phyloP scores from a whole-genome alignment of 495 filamentous ascomycete genomes.

The Hypomontagnella monticulosa region DNA sequence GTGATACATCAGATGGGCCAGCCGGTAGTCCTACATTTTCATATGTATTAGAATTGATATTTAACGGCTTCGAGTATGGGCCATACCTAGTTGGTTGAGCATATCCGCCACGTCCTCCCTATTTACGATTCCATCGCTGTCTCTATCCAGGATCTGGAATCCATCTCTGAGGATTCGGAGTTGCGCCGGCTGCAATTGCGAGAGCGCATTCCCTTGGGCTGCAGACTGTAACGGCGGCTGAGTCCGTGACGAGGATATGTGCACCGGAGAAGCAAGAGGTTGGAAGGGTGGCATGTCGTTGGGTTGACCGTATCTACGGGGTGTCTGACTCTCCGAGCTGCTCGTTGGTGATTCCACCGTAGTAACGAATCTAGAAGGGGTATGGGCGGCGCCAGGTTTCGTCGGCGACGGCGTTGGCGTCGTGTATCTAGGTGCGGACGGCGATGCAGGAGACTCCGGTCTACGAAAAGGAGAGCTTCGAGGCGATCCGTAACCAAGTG shows the following conservation, averaged over 20 bases:
- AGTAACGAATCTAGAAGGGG: constrained; percentile 52
- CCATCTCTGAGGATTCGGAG: constrained; percentile 81
- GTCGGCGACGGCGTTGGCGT: constrained; percentile 59
- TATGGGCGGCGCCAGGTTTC: constrained; percentile 47
- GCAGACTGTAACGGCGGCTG: constrained; percentile 39
- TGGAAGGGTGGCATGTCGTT: constrained; percentile 48
- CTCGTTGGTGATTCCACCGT: constrained; percentile 43
- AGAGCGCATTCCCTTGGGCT: constrained; percentile 63
- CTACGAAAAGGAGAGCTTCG: constrained; percentile 80
- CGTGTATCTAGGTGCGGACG: constrained; percentile 58
- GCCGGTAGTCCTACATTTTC: constrained; percentile 57
- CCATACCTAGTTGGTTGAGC: constrained; percentile 76
- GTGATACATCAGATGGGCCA: constrained; percentile 65
- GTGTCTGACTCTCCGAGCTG: constrained; percentile 51
- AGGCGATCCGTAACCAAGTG: constrained; percentile 72
- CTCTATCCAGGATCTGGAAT: constrained; percentile 85
- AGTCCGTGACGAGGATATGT: constrained; percentile 44
- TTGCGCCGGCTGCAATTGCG: constrained; percentile 71
- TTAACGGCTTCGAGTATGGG: neutral
- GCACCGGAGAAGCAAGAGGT: constrained; percentile 58
- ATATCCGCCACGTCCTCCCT: constrained; percentile 83
- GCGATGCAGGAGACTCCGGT: constrained; percentile 63
- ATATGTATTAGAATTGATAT: constrained; percentile 12
- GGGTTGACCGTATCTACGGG: constrained; percentile 49
- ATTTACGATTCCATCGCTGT: constrained; percentile 78